Conservation (phyloP, 768 basidiomycete genomes). For the Boletus huronensis region DNA sequence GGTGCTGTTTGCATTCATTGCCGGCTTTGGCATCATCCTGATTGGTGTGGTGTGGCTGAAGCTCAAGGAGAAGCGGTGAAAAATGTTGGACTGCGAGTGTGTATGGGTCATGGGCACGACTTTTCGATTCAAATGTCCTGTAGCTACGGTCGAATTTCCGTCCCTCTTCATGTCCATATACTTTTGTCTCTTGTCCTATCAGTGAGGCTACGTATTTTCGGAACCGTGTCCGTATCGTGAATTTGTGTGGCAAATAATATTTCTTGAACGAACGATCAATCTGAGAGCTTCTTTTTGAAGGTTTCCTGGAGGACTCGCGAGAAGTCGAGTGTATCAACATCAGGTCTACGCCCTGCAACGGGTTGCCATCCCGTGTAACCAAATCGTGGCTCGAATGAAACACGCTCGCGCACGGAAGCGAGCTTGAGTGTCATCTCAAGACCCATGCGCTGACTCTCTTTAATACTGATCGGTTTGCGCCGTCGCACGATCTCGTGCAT, state of each 20-base stretch:
- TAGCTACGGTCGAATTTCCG: background rate
- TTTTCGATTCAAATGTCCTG: background rate
- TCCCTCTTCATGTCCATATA: background rate
- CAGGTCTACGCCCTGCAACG: background rate
- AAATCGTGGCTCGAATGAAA: too few relatives aligned
- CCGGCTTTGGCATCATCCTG: conserved; percentile 70
- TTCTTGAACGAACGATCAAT: background rate
- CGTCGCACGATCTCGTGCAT: conserved; percentile 30
- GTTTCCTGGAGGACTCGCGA: background rate
- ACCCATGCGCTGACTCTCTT: conserved; percentile 32
- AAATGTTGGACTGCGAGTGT: background rate
- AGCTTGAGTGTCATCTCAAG: conserved; percentile 12
- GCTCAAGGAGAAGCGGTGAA: conserved; percentile 70
- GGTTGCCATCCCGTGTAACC: too few relatives aligned
- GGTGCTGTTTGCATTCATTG: conserved; percentile 82
- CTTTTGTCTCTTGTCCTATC: background rate
- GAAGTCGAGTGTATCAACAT: background rate
- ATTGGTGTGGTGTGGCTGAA: conserved; percentile 74
- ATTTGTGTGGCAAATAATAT: background rate
- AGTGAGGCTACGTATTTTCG: background rate
- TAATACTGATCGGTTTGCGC: conserved; percentile 5
- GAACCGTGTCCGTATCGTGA: background rate
- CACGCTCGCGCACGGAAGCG: conserved; percentile 9
- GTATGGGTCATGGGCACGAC: too few relatives aligned
- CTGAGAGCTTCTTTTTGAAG: background rate